Percentiles rank a stretch among this genome's conserved stretches.
Conservation (phyloP, 1,284 basidiomycete genomes). For the Mycena citricolor region DNA sequence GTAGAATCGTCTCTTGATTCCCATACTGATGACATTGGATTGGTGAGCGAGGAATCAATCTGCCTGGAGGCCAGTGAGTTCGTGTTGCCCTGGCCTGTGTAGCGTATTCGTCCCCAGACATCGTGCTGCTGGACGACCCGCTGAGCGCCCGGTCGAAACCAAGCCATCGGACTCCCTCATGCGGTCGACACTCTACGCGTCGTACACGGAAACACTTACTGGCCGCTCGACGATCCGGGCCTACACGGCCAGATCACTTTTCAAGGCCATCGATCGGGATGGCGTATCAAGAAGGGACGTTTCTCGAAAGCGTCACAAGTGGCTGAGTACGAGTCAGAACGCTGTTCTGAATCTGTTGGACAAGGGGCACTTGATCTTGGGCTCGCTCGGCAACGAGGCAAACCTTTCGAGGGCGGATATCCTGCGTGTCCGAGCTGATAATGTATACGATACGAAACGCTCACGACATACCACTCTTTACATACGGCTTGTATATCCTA, state of each 20-base stretch:
- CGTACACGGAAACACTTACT: slow-evolving; percentile 37
- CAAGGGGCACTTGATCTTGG: slow-evolving; percentile 67
- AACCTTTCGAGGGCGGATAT: too few species aligned
- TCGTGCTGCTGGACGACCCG: slow-evolving; percentile 70
- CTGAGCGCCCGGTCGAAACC: slow-evolving; percentile 71
- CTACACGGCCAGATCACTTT: slow-evolving; percentile 62
- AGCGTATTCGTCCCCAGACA: slow-evolving; percentile 72
- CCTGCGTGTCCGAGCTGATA: too few species aligned
- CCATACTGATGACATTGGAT: slow-evolving; percentile 42
- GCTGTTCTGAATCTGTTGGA: slow-evolving; percentile 75
- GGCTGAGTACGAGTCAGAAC: slow-evolving; percentile 78
- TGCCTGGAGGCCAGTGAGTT: slow-evolving; percentile 42
- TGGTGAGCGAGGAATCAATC: slow-evolving; percentile 43
- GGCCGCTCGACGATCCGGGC: neutral
- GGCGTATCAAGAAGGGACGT: slow-evolving; percentile 68
- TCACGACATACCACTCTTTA: too few species aligned
- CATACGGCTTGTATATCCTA: too few species aligned
- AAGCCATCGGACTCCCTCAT: slow-evolving; percentile 70
- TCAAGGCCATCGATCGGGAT: slow-evolving; percentile 64
- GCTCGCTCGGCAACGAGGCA: slow-evolving; percentile 74
- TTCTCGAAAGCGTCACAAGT: slow-evolving; percentile 66
- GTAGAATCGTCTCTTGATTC: slow-evolving; percentile 70
- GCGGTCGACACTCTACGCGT: slow-evolving; percentile 62
- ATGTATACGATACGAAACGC: too few species aligned
- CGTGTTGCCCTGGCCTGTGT: slow-evolving; percentile 79